Evolutionary conservation across 371 early-diverging fungal species (phyloP).

Genomic region (Batkoa obscura): DNA sequence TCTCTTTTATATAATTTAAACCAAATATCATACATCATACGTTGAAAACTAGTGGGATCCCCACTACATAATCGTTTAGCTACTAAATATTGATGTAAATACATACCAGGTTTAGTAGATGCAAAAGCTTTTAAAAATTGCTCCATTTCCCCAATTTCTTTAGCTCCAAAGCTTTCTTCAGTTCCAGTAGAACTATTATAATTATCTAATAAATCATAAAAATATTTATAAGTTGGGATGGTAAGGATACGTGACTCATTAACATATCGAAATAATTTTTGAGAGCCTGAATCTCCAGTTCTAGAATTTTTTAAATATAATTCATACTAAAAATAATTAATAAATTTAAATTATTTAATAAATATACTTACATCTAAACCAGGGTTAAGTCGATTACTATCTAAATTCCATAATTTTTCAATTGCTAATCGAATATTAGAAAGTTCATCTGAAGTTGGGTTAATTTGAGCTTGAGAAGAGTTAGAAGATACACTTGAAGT

Average conservation of each 20-base stretch:
- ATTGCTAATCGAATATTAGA: constrained; percentile 9
- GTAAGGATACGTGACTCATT: constrained; percentile 8
- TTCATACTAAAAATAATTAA: constrained; percentile 3
- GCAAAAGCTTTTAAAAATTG: constrained; percentile 16
- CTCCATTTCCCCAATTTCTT: constrained; percentile 13
- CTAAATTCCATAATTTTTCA: constrained; percentile 16
- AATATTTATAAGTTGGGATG: constrained; percentile 15
- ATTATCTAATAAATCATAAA: constrained; percentile 20
- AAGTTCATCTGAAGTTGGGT: constrained; percentile 9
- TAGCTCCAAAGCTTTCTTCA: constrained; percentile 11
- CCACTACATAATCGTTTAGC: constrained; percentile 9
- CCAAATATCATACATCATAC: constrained; percentile 17
- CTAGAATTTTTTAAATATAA: neutral
- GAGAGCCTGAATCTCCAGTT: neutral
- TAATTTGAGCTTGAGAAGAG: neutral
- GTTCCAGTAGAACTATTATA: constrained; percentile 17
- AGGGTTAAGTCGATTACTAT: constrained; percentile 17
- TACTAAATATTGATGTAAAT: constrained; percentile 15
- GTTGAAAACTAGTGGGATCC: constrained; percentile 11
- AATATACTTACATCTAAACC: constrained; percentile 14
- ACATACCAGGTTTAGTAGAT: constrained; percentile 13
- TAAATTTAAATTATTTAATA: neutral
- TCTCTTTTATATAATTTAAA: constrained; percentile 14
- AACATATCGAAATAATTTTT: constrained; percentile 16
- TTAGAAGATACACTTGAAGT: neutral